phyloP scores from a whole-genome alignment of 164 flowering plant genomes.

The Euptelea pleiosperma region DNA sequence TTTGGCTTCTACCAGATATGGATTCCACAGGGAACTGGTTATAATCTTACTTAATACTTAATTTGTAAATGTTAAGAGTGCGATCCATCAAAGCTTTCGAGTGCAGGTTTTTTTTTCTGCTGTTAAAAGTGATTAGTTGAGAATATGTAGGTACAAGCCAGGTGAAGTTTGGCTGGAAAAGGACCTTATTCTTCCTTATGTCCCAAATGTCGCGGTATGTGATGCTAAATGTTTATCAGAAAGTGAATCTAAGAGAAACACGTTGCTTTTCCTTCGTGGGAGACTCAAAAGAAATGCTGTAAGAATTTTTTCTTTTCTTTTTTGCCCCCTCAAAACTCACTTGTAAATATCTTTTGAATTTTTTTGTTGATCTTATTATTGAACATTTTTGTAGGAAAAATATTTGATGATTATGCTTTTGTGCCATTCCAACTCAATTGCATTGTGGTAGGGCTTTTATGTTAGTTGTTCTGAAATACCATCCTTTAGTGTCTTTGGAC shows the following conservation, averaged over 20 bases:
- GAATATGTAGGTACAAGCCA: constrained; percentile 79
- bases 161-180: constrained; percentile 97
- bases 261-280: constrained; percentile 83
- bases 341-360: background rate
- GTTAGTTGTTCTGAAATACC: background rate
- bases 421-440: background rate
- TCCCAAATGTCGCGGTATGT: constrained; percentile 80
- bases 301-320: constrained; percentile 34
- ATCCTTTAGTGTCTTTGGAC: background rate
- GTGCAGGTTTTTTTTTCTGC: background rate
- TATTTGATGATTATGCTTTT: too few relatives aligned
- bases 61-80: background rate
- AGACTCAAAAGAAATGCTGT: constrained; percentile 98
- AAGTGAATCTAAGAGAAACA: constrained; percentile 56
- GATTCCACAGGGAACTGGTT: constrained; percentile 98
- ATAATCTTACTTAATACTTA: constrained; percentile 12
- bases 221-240: constrained; percentile 65
- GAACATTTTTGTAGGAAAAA: constrained; percentile 2
- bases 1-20: constrained; percentile 98
- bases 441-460: background rate
- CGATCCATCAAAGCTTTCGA: background rate
- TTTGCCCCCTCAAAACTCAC: too few relatives aligned
- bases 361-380: constrained; percentile 1
- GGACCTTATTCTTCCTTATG: constrained; percentile 95
- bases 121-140: constrained; percentile 6